Evolutionary conservation across 768 basidiomycete genomes (phyloP).

Genomic region (Lactarius psammicola): DNA sequence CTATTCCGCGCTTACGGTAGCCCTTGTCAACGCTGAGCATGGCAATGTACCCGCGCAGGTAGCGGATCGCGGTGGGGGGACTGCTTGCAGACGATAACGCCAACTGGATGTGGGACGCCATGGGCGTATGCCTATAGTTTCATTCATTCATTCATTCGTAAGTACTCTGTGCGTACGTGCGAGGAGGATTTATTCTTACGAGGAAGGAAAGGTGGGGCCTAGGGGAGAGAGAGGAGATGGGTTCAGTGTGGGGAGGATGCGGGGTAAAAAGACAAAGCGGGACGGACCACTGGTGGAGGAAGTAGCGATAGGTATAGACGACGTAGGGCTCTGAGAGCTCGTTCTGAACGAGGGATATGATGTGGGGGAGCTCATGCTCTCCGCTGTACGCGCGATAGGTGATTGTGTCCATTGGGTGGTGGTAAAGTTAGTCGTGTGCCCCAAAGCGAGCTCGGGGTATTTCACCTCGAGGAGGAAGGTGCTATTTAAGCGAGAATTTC

Average conservation of each 20-base stretch:
- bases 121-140: conserved; percentile 19
- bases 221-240: conserved; percentile 15
- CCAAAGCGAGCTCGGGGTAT: not conserved
- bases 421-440: conserved; percentile 13
- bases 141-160: not conserved
- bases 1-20: conserved; percentile 97
- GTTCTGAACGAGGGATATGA: conserved; percentile 85
- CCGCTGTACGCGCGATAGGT: conserved; percentile 70
- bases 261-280: conserved; percentile 1
- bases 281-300: conserved; percentile 90
- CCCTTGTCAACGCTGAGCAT: conserved; percentile 89
- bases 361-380: conserved; percentile 74
- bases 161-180: not conserved
- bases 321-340: conserved; percentile 97
- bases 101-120: conserved; percentile 54
- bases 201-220: conserved; percentile 92
- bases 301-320: conserved; percentile 95
- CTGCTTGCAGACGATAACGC: conserved; percentile 97
- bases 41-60: conserved; percentile 93
- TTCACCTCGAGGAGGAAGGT: not conserved
- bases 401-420: conserved; percentile 23
- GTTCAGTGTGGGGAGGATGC: conserved; percentile 30
- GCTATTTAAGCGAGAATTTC: not conserved
- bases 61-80: conserved; percentile 72
- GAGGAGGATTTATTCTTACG: conserved; percentile 39